Base-by-base conservation (phyloP, 2,329 filamentous ascomycete genomes). In the Calonectria pseudoreteaudii region DNA sequence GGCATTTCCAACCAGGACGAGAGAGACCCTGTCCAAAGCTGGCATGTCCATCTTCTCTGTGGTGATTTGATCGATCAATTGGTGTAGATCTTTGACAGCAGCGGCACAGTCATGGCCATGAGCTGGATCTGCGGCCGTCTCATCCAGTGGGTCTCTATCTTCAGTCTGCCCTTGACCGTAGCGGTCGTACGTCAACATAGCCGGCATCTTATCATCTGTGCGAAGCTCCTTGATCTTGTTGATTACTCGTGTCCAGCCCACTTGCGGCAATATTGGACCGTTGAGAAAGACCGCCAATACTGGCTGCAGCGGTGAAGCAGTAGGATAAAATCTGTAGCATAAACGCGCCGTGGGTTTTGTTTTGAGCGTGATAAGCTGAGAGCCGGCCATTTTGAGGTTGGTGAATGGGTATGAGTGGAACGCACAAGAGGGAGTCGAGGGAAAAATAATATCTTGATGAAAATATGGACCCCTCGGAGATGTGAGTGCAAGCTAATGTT, bases 111-210 rank as follows among this genome's bases (percentile, higher is more conserved):
- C 88, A 75, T 91, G 90, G 8, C 86, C 88, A 69, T 90, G 84
- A 28, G 52, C 78, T 26, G 66, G 80, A 47, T 85, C 85, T 3
- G 79, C 71, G 0, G 84, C 86, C 58, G 67, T 70, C 4, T 72
- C 74, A 18, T 91, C 89, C 3, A 81, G 79, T 18, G 90, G 88
- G 60, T 87, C 85, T 79, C 86, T 77, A 82, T 87, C 82, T 68
- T 81, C 83, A 20, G 79, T 78, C 31, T 82, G 81, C 11, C 90
- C 90, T 80, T 92, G 90, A 9, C 90, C 90, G 75, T 87, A 91
- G 47, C 90, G 89, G 80, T 92, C 90, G 74, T 91, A 92, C 50
- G 86, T 87, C 3, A 92, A 83, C 16, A 91, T 80, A 2, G 20
- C 84, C 82, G 2, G 87, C 47, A 0, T 41, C 26, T 2, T 52